These are phyloP conservation scores for Sphaerulina vaccinii DNA, from an alignment of 2,329 filamentous ascomycete species.

Conservation along the genomic window DNA sequence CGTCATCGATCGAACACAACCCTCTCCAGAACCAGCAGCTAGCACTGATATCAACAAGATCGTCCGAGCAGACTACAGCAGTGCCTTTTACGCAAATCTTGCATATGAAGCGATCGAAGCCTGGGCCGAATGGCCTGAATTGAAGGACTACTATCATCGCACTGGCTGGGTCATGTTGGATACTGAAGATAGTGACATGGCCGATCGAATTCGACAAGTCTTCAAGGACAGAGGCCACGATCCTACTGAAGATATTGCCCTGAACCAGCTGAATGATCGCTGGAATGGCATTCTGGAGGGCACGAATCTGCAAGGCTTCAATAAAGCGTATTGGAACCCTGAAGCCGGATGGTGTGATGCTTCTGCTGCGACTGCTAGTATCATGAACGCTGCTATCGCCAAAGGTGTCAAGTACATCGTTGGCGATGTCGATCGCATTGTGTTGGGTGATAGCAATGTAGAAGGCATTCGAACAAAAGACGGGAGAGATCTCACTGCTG, in stretches of 20 bases:
- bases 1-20: constrained; percentile 46
- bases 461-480: constrained; percentile 51
- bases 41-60: constrained; percentile 75
- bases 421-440: constrained; percentile 47
- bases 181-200: constrained; percentile 48
- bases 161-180: constrained; percentile 61
- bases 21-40: constrained; percentile 53
- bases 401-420: constrained; percentile 48
- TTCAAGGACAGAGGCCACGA: constrained; percentile 49
- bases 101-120: constrained; percentile 42
- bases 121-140: constrained; percentile 36
- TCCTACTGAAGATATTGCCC: constrained; percentile 45
- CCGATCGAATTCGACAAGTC: constrained; percentile 54
- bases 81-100: constrained; percentile 31
- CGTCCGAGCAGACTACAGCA: constrained; percentile 63
- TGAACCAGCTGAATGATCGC: constrained; percentile 41
- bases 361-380: constrained; percentile 44
- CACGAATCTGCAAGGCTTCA: constrained; percentile 41
- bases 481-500: constrained; percentile 50
- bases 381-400: constrained; percentile 46
- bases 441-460: constrained; percentile 37
- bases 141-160: constrained; percentile 54
- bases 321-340: constrained; percentile 50
- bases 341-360: constrained; percentile 57
- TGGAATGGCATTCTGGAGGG: constrained; percentile 45